Conservation (phyloP, 2,329 filamentous ascomycete species). For the Colletotrichum paranaense region DNA sequence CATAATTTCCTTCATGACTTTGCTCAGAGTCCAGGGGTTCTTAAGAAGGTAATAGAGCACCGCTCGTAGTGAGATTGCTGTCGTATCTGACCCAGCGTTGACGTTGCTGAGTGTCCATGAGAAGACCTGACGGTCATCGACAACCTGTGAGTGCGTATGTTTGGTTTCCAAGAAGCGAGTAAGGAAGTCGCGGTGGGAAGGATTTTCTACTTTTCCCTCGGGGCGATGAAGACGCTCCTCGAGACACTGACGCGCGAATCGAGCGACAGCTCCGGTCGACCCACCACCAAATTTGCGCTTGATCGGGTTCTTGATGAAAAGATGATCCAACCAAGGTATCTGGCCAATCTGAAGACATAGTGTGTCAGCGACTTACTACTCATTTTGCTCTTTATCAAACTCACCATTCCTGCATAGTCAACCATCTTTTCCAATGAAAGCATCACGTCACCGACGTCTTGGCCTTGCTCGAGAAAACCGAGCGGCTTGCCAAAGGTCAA, state of each 20-base stretch:
- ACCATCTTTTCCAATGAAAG: conserved; percentile 38
- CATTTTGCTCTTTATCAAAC: neutral
- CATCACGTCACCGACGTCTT: conserved; percentile 45
- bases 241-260: conserved; percentile 28
- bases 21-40: conserved; percentile 42
- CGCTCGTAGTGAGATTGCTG: conserved; percentile 48
- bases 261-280: conserved; percentile 25
- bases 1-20: conserved; percentile 27
- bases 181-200: conserved; percentile 43
- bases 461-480: conserved; percentile 49
- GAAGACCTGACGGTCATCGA: conserved; percentile 45
- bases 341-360: conserved; percentile 34
- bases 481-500: conserved; percentile 49
- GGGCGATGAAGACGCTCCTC: conserved; percentile 15
- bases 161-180: conserved; percentile 49
- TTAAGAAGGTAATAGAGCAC: conserved; percentile 53
- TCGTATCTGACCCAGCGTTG: conserved; percentile 51
- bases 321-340: conserved; percentile 42
- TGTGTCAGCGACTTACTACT: neutral
- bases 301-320: conserved; percentile 44
- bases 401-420: conserved; percentile 6
- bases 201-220: conserved; percentile 5
- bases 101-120: conserved; percentile 41
- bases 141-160: conserved; percentile 45
- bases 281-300: conserved; percentile 40